Conservation (phyloP, 345 rosid species). For the Aethionema arabicum region DNA sequence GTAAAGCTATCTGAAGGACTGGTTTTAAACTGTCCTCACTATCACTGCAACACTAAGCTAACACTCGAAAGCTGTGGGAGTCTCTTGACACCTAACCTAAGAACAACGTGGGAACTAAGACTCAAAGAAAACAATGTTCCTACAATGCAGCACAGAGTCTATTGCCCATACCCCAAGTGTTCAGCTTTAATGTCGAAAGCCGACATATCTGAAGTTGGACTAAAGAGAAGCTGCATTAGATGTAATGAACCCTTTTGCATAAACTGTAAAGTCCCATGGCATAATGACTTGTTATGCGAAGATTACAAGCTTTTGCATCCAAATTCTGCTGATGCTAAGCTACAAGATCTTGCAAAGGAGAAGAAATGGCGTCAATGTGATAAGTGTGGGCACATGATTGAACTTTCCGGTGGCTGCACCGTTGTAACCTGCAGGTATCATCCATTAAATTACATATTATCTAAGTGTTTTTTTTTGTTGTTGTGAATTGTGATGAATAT, state of each 20-base stretch:
- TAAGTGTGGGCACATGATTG: constrained; percentile 45
- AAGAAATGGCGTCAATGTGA: constrained; percentile 49
- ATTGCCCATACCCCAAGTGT: constrained; percentile 73
- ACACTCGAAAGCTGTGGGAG: constrained; percentile 46
- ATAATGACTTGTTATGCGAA: constrained; percentile 45
- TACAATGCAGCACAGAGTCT: constrained; percentile 50
- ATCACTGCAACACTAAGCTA: constrained; percentile 55
- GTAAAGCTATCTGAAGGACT: constrained; percentile 56
- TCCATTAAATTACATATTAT: neutral
- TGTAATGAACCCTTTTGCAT: too few species aligned
- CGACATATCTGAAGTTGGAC: constrained; percentile 37
- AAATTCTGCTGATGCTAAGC: constrained; percentile 39
- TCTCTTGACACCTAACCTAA: constrained; percentile 51
- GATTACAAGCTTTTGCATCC: constrained; percentile 45
- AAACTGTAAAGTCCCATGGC: too few species aligned
- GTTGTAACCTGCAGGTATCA: constrained; percentile 59
- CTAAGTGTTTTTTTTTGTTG: too few species aligned
- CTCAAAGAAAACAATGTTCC: constrained; percentile 63
- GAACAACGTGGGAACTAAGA: constrained; percentile 46
- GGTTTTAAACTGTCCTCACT: constrained; percentile 57
- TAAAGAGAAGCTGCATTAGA: constrained; percentile 41
- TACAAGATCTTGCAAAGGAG: constrained; percentile 41
- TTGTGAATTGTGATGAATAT: too few species aligned
- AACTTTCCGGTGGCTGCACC: constrained; percentile 49
- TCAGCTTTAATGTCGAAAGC: constrained; percentile 63